Evolutionary conservation across 2,329 filamentous ascomycete genomes (phyloP).

Genomic region (Verticillium zaregamsianum): DNA sequence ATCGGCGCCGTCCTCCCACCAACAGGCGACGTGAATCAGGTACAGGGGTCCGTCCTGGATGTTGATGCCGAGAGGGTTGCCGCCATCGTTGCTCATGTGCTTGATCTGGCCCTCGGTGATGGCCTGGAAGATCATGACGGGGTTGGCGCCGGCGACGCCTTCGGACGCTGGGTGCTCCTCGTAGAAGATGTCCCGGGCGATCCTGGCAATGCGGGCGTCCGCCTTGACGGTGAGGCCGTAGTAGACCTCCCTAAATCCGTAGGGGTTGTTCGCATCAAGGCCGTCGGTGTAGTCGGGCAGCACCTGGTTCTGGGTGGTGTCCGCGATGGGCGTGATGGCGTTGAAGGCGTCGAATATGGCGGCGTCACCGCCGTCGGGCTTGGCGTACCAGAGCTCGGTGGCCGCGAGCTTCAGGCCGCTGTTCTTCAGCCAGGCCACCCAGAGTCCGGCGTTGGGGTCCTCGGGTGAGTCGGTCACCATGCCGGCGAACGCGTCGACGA

Average conservation of each 20-base stretch:
- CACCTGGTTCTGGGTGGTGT: conserved; percentile 17
- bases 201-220: conserved; percentile 12
- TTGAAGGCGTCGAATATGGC: conserved; percentile 31
- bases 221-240: conserved; percentile 15
- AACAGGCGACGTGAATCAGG: conserved; percentile 14
- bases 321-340: conserved; percentile 21
- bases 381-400: conserved; percentile 30
- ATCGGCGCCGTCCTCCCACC: conserved; percentile 15
- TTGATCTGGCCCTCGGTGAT: conserved; percentile 32
- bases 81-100: conserved; percentile 29
- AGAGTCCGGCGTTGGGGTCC: conserved; percentile 30
- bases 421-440: conserved; percentile 19
- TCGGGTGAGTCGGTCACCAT: conserved; percentile 21
- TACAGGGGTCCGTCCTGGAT: conserved; percentile 19
- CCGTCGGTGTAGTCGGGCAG: conserved; percentile 12
- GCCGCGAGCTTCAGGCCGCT: conserved; percentile 18
- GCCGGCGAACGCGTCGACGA: conserved; percentile 27
- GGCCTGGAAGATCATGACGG: conserved; percentile 31
- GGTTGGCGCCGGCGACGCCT: conserved; percentile 17
- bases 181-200: conserved; percentile 12
- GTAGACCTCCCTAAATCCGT: conserved; percentile 17
- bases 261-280: conserved; percentile 5
- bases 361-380: conserved; percentile 26
- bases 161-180: conserved; percentile 5
- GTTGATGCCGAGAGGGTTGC: conserved; percentile 31